Conservation (phyloP, 2,329 filamentous ascomycete genomes). For the Paecilomyces niveus region DNA sequence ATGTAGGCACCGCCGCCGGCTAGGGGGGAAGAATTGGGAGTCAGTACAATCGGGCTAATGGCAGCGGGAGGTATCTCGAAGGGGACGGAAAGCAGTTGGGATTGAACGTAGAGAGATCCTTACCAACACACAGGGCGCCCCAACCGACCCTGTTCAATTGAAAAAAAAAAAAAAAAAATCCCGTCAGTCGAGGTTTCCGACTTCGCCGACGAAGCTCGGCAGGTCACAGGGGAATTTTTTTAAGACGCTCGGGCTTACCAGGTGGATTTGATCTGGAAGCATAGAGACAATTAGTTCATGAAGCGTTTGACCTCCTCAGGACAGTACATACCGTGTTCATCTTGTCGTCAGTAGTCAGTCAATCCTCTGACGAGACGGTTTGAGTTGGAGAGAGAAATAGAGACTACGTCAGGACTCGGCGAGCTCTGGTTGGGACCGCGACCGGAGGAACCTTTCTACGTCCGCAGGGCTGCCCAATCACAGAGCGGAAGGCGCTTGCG, state of each 20-base stretch:
- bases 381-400: slow-evolving; percentile 3
- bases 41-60: slow-evolving; percentile 3
- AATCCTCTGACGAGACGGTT: not conserved
- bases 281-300: not conserved
- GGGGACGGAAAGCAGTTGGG: not conserved
- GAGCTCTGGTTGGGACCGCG: not conserved
- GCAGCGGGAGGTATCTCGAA: not conserved
- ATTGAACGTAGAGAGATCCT: slow-evolving; percentile 18
- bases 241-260: slow-evolving; percentile 39
- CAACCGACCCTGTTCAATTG: slow-evolving; percentile 66
- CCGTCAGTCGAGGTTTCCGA: slow-evolving; percentile 11
- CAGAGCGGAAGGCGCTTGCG: slow-evolving; percentile 15
- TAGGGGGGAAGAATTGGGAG: slow-evolving; percentile 26
- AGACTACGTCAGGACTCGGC: slow-evolving; percentile 13
- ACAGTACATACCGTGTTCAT: slow-evolving; percentile 48
- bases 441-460: not conserved
- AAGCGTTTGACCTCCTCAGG: not conserved
- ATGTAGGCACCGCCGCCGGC: slow-evolving; percentile 89
- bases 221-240: not conserved
- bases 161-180: no score
- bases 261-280: slow-evolving; percentile 48
- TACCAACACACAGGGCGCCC: slow-evolving; percentile 81
- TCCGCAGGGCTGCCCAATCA: slow-evolving; percentile 6
- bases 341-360: not conserved
- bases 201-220: not conserved